A percentile compares a stretch with the other conserved stretches of the same genome.
phyloP scores from a whole-genome alignment of 192 early-diverging fungal genomes.

The Coemansia guatemalensis region DNA sequence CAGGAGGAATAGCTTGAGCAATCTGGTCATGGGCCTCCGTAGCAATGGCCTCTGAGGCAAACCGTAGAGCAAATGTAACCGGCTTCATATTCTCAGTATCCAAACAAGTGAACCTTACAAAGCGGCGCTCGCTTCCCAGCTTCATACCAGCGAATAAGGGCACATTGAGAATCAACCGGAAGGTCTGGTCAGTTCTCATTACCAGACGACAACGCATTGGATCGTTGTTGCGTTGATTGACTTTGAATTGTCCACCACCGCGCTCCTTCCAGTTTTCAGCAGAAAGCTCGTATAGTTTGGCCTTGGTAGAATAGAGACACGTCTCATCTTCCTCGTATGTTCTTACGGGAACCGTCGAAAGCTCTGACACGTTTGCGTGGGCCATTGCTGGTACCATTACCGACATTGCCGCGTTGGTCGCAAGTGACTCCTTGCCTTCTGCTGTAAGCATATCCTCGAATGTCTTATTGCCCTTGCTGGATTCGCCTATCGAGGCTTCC shows the following conservation, averaged over 20 bases:
- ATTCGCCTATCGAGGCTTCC: not conserved
- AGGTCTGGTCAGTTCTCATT: conserved; percentile 53
- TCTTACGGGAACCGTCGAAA: conserved; percentile 12
- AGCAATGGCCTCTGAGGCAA: conserved; percentile 34
- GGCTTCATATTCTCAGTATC: conserved; percentile 22
- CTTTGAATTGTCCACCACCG: conserved; percentile 47
- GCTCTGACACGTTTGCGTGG: conserved; percentile 12
- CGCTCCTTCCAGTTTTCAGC: conserved; percentile 48
- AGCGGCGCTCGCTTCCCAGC: conserved; percentile 24
- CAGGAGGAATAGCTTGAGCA: conserved; percentile 12
- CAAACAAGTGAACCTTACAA: conserved; percentile 43
- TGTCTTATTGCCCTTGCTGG: conserved; percentile 5
- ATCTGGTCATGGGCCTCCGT: conserved; percentile 15
- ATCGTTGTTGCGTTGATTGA: conserved; percentile 36
- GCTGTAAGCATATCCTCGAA: conserved; percentile 44
- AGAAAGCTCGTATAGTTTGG: conserved; percentile 49
- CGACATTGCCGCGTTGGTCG: conserved; percentile 20
- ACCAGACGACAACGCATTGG: conserved; percentile 24
- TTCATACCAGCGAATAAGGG: conserved; percentile 43
- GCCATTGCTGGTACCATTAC: conserved; percentile 26
- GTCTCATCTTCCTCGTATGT: conserved; percentile 56
- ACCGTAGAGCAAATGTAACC: conserved; percentile 29
- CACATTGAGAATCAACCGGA: conserved; percentile 48
- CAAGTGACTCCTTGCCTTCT: conserved; percentile 35
- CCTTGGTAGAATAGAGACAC: conserved; percentile 40